A percentile compares a stretch with the other conserved stretches of the same genome.
Evolutionary conservation across 2,329 filamentous ascomycete species (phyloP).

Genomic region (Aciculosporium take): DNA sequence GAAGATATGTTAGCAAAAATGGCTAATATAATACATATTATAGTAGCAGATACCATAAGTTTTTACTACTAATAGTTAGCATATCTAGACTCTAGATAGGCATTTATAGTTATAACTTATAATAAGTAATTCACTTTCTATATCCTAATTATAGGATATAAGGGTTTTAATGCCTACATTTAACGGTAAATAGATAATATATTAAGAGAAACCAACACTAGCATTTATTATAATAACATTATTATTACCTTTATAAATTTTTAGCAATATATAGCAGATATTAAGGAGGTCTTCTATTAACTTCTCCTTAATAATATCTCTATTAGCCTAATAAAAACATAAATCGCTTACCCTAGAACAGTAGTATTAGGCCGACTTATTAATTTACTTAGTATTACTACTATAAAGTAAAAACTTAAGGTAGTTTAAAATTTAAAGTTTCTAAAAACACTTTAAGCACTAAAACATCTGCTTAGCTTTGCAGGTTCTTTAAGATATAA

Average conservation of each 20-base stretch:
- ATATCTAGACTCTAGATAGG: neutral
- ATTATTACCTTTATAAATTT: neutral
- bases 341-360: neutral
- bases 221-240: neutral
- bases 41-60: neutral
- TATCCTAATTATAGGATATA: neutral
- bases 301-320: neutral
- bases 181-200: neutral
- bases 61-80: neutral
- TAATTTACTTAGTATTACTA: neutral
- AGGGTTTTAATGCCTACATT: neutral
- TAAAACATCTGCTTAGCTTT: neutral
- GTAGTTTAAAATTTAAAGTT: neutral
- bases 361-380: neutral
- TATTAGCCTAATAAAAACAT: neutral
- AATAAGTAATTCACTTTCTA: neutral
- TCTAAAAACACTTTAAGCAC: neutral
- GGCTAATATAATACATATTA: neutral
- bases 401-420: neutral
- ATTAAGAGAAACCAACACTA: rapidly evolving
- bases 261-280: neutral
- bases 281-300: neutral
- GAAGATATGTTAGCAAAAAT: neutral
- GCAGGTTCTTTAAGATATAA: neutral
- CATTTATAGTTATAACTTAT: neutral